Evolutionary conservation across 208 protist species (phyloP).

Genomic region (Crithidia bombi): DNA sequence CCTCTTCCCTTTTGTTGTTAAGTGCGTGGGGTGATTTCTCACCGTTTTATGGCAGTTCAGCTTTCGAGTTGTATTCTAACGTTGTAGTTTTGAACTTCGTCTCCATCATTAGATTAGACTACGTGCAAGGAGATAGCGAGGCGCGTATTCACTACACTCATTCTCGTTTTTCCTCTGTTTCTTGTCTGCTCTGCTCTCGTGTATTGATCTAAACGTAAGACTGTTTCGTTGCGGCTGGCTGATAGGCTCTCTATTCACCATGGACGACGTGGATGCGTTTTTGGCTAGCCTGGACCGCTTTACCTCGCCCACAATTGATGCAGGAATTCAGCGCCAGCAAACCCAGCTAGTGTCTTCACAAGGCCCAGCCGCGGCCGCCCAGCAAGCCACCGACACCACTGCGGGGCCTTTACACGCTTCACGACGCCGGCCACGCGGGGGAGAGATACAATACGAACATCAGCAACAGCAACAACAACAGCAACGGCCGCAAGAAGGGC

Average conservation of each 20-base stretch:
- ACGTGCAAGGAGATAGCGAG: too few species aligned
- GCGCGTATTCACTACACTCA: too few species aligned
- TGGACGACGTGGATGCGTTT: slow-evolving; percentile 66
- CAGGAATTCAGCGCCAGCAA: slow-evolving; percentile 38
- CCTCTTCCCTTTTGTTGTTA: too few species aligned
- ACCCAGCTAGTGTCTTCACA: background rate
- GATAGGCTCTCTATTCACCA: too few species aligned
- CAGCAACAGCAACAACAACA: background rate
- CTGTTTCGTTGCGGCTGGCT: background rate
- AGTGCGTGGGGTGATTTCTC: too few species aligned
- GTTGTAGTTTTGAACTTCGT: too few species aligned
- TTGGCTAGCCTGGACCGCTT: slow-evolving; percentile 60
- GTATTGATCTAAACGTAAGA: too few species aligned
- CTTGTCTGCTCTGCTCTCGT: too few species aligned
- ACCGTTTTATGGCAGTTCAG: too few species aligned
- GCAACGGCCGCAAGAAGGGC: background rate
- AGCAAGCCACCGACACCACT: background rate
- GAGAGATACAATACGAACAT: background rate
- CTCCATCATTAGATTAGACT: too few species aligned
- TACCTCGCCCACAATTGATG: slow-evolving; percentile 40
- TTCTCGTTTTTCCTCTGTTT: too few species aligned
- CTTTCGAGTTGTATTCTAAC: too few species aligned
- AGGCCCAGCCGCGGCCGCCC: background rate
- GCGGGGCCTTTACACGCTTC: background rate
- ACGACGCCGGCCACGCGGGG: background rate